Evolutionary conservation across 306 rosid species (phyloP).

Genomic region (Vicia sativa): DNA sequence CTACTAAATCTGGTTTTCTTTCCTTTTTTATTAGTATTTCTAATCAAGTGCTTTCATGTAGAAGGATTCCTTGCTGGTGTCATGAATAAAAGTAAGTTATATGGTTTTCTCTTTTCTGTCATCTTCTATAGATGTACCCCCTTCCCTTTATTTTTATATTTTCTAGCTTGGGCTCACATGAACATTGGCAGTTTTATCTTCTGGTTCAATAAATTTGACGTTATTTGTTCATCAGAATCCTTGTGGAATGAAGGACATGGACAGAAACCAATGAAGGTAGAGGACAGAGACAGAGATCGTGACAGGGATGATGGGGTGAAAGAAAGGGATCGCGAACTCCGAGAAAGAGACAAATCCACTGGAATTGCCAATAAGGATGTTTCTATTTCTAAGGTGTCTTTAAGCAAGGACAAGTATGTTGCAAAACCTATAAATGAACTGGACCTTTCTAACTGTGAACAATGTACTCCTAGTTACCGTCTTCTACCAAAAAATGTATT

Average conservation of each 20-base stretch:
- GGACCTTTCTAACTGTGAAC: constrained; percentile 95
- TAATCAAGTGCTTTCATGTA: constrained; percentile 62
- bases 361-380: constrained; percentile 63
- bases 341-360: constrained; percentile 72
- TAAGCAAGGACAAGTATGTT: constrained; percentile 84
- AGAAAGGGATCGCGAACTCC: constrained; percentile 76
- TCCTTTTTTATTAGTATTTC: constrained; percentile 40
- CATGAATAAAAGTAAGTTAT: constrained; percentile 89
- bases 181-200: constrained; percentile 30
- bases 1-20: constrained; percentile 30
- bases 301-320: constrained; percentile 73
- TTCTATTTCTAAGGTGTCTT: constrained; percentile 66
- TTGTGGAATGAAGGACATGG: constrained; percentile 62
- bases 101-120: constrained; percentile 37
- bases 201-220: constrained; percentile 27
- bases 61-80: constrained; percentile 99
- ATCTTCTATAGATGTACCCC: constrained; percentile 22
- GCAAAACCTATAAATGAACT: constrained; percentile 92
- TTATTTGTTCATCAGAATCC: constrained; percentile 54
- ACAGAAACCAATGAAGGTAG: constrained; percentile 67
- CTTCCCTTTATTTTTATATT: constrained; percentile 33
- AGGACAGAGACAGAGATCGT: constrained; percentile 74
- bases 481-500: constrained; percentile 88
- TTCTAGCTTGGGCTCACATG: constrained; percentile 15
- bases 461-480: constrained; percentile 93